phyloP scores from a whole-genome alignment of 176 grass and related monocot genomes.

The Pharus latifolius region DNA sequence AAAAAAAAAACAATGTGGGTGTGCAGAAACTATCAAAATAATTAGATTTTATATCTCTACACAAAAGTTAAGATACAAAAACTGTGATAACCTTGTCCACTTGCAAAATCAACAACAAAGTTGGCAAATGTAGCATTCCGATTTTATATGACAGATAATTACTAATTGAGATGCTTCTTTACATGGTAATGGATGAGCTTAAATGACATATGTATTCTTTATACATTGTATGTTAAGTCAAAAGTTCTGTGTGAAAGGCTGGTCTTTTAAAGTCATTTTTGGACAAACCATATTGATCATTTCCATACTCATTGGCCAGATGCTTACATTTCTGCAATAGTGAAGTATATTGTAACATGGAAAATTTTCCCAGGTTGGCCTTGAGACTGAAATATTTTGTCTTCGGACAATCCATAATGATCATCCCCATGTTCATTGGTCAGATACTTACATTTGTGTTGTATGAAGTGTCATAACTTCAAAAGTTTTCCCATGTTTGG shows the following conservation, averaged over 20 bases:
- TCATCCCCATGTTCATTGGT: too few species aligned
- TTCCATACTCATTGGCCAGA: background rate
- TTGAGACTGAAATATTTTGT: too few species aligned
- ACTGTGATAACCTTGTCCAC: background rate
- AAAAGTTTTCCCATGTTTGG: background rate
- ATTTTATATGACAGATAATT: too few species aligned
- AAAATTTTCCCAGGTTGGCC: background rate
- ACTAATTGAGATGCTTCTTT: too few species aligned
- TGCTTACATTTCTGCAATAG: background rate
- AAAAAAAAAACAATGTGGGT: constrained; percentile 19
- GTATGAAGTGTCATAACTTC: too few species aligned
- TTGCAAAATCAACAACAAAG: background rate
- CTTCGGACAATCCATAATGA: too few species aligned
- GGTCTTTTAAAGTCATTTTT: background rate
- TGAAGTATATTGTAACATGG: background rate
- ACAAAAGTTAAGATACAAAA: background rate
- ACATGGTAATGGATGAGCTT: too few species aligned
- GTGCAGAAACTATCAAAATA: constrained; percentile 5
- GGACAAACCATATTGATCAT: background rate
- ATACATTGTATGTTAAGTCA: background rate
- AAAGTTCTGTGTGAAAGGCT: too few species aligned
- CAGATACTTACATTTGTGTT: too few species aligned
- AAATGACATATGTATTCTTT: too few species aligned
- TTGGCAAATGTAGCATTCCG: background rate
- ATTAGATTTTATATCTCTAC: background rate